Evolutionary conservation across 169 alveolate genomes (phyloP).

Genomic region (Babesia ovata): DNA sequence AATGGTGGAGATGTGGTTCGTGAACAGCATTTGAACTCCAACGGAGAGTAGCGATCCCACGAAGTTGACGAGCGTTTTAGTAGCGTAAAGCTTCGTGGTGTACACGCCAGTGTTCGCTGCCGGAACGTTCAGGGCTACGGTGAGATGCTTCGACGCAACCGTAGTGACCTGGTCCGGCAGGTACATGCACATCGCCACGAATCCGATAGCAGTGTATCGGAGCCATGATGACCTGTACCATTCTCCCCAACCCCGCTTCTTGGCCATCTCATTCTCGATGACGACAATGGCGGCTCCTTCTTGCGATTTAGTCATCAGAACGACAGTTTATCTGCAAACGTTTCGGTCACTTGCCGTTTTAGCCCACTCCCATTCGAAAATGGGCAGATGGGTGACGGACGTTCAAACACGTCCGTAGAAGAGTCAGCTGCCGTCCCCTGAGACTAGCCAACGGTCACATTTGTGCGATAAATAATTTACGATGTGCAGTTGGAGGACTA

Average conservation of each 20-base stretch:
- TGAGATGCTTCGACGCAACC: constrained; percentile 36
- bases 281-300: too few relatives aligned
- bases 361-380: too few relatives aligned
- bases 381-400: too few relatives aligned
- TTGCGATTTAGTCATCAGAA: too few relatives aligned
- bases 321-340: too few relatives aligned
- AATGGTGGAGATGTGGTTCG: background rate
- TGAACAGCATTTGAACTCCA: background rate
- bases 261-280: too few relatives aligned
- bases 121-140: constrained; percentile 46
- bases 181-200: constrained; percentile 45
- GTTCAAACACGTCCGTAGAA: too few relatives aligned
- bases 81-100: constrained; percentile 35
- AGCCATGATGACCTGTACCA: background rate
- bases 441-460: too few relatives aligned
- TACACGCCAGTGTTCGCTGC: constrained; percentile 27
- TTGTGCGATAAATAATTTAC: too few relatives aligned
- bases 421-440: too few relatives aligned
- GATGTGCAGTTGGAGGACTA: too few relatives aligned
- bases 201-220: background rate
- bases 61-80: constrained; percentile 26
- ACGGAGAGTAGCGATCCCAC: background rate
- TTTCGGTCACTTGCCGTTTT: too few relatives aligned
- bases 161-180: constrained; percentile 50
- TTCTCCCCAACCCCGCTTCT: background rate